Percentiles rank a stretch among this genome's conserved stretches.
Conservation (phyloP, 768 basidiomycete species). For the Chlorophyllum brunneum region DNA sequence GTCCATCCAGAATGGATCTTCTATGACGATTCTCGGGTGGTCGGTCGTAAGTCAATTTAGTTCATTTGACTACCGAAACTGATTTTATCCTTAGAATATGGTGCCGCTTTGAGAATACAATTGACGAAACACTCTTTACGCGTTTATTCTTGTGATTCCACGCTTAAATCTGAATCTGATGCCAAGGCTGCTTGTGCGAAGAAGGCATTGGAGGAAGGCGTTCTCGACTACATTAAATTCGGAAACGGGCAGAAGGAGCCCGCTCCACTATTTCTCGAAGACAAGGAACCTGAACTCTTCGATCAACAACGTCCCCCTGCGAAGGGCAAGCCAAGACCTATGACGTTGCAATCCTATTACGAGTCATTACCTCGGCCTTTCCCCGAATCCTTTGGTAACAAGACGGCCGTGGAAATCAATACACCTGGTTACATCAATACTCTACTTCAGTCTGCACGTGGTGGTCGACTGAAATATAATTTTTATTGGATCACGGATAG, state of each 20-base stretch:
- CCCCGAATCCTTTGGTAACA: constrained; percentile 46
- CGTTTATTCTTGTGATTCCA: constrained; percentile 48
- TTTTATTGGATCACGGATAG: constrained; percentile 42
- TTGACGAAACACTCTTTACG: constrained; percentile 46
- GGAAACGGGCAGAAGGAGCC: constrained; percentile 49
- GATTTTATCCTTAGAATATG: constrained; percentile 33
- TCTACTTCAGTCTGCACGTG: constrained; percentile 47
- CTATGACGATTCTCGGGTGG: constrained; percentile 42
- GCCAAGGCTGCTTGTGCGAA: constrained; percentile 55
- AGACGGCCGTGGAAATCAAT: constrained; percentile 47
- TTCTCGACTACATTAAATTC: constrained; percentile 54
- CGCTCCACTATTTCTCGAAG: constrained; percentile 12
- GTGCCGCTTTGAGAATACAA: constrained; percentile 54
- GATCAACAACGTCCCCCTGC: constrained; percentile 6
- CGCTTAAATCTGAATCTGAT: constrained; percentile 32
- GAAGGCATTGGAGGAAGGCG: constrained; percentile 47
- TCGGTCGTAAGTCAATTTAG: constrained; percentile 34
- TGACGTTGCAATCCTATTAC: constrained; percentile 54
- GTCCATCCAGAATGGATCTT: constrained; percentile 52
- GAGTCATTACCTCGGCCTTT: constrained; percentile 66
- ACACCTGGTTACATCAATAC: constrained; percentile 51
- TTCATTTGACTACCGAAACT: neutral
- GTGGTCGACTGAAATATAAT: constrained; percentile 37
- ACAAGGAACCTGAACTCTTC: neutral
- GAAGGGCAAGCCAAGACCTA: constrained; percentile 6